Base-by-base conservation (phyloP, 805 yeast genomes). In the Kuraishia ogatae region DNA sequence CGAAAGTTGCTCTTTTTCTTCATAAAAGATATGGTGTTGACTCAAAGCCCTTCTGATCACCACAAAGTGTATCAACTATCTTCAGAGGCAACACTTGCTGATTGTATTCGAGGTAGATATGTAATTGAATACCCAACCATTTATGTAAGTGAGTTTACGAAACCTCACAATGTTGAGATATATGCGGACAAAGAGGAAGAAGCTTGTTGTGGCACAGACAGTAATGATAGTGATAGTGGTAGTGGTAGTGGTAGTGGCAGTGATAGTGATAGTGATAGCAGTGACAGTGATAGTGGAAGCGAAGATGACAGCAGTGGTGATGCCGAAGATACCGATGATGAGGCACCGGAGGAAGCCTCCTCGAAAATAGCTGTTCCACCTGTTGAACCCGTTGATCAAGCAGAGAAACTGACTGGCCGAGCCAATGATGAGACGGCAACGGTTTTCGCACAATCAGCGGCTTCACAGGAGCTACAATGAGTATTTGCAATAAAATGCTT, bases 91-190 rank as follows among this genome's bases (percentile, higher is more conserved):
- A 47, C 20, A 8, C 13, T 26, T 22, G 48, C 43, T 2, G 60
- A 54, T 23, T 57, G 74, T 1, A 61, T 90, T n/a, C 70, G 71
- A 56, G 82, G 82, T 39, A 75, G 76, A 55, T 74, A 83, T 0
- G 87, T 90, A 0, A 74, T 89, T 39, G 97, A 90, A 64, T 90
- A 79, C 60, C 96, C 97, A 0, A 85, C 91, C 0, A 71, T 90
- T 3, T 76, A 72, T 55, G 72, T 86, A 1, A 55, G 13, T 57
- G 52, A 35, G 43, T 35, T 35, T 17, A 35, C 13, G 43, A 35
- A 15, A 15, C 43, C 43, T 7, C 43, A 35, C 3, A 35, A 35
- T 15, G 13, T 35, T 13, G n/a, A 35, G 15, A 35, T 35, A 8
- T 15, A 15, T 15, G 13, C n/a, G 4, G n/a, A 15, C 43, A 35